Base-by-base conservation (phyloP, 176 grass and related monocot species). In the Zoysia japonica region DNA sequence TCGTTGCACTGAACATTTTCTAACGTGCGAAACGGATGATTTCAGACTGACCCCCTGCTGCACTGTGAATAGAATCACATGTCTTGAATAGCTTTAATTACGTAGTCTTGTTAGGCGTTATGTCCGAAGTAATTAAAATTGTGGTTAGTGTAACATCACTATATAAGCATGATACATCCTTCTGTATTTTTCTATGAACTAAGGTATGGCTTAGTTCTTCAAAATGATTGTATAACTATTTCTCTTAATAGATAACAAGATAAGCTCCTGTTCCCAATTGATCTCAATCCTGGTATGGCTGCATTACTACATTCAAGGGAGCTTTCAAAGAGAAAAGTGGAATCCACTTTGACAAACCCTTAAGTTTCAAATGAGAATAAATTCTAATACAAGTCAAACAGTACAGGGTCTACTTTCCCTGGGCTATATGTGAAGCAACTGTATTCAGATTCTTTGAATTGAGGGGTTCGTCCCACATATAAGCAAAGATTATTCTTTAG, bases 321-420 rank as follows among this genome's bases (percentile, higher is more conserved):
- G 59, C 73, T 78, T 85, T 85, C 80, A 62, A 89, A 72, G 75
- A 61, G 57, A 59, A 77, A 89, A 85, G 52, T 68, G 83, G 67
- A 40, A 61, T 72, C 64, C 61, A 72, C 78, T 85, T 28, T 28
- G 28, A 28, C 28, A 28, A 28, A 28, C 28, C 28, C 28, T 28
- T 28, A 28, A 28, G 28, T 28, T 28, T 28, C 28, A 28, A 28
- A 28, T 28, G 28, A 28, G 28, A 28, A 28, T 28, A 68, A 20
- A 85, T 89, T 89, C 61, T 46, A 51, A 73, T 82, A 68, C 78
- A 85, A 85, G 78, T 53, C 44, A 78, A 54, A 72, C n/a, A 4
- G 70, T 65, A 20, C 35, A 65, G 12, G 61, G 50, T 67, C 71
- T 72, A 64, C 77, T 85, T 89, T 89, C 44, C 57, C 20, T 85